Evolutionary conservation across 2,329 filamentous ascomycete species (phyloP).

Genomic region (Claviceps arundinis): DNA sequence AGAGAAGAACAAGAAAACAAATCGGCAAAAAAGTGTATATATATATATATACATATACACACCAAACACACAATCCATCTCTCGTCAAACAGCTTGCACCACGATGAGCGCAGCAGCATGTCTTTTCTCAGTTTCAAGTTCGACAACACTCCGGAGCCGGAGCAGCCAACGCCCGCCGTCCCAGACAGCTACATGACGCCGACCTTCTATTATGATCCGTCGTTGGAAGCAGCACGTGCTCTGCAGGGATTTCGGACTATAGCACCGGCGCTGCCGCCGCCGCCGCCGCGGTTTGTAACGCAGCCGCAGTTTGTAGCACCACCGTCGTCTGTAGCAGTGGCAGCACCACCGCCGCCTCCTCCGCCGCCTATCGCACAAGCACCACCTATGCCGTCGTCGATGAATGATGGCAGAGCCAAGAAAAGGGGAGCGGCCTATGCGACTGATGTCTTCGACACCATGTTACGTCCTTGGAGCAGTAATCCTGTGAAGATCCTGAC

Average conservation of each 20-base stretch:
- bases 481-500: constrained; percentile 1
- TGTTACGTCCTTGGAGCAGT: constrained; percentile 2
- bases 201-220: background rate
- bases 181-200: background rate
- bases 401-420: background rate
- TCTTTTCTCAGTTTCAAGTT: constrained; percentile 6
- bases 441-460: background rate
- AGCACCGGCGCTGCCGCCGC: too few relatives aligned
- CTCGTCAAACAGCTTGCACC: background rate
- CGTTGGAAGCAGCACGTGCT: background rate
- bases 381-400: background rate
- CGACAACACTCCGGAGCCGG: constrained; percentile 1
- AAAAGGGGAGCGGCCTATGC: background rate
- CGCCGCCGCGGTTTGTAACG: too few relatives aligned
- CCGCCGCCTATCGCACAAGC: too few relatives aligned
- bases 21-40: background rate
- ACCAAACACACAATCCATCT: background rate
- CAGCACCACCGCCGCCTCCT: too few relatives aligned
- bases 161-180: background rate
- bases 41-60: background rate
- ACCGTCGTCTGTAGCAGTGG: too few relatives aligned
- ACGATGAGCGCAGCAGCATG: constrained; percentile 5
- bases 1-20: background rate
- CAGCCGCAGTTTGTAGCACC: too few relatives aligned
- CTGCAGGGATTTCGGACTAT: background rate